phyloP scores from a whole-genome alignment of 2,329 filamentous ascomycete species.

The Aspergillus calidoustus region DNA sequence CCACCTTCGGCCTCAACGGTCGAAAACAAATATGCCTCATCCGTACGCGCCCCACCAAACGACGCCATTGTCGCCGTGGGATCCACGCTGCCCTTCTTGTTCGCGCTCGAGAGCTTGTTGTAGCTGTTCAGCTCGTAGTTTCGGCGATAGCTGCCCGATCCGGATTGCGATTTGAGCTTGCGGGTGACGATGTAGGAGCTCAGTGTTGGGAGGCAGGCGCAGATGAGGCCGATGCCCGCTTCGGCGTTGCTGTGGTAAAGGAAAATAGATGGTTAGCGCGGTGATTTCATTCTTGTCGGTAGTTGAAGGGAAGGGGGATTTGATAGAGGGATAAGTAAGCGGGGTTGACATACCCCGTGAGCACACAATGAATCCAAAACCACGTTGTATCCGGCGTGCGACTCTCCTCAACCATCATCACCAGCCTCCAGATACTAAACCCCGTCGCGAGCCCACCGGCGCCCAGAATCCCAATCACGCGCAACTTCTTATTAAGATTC shows the following conservation, averaged over 20 bases:
- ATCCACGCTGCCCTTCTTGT: neutral
- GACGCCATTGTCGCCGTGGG: neutral
- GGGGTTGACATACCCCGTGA: slow-evolving; percentile 29
- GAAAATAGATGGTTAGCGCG: neutral
- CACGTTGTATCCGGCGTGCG: slow-evolving; percentile 29
- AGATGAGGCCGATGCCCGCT: slow-evolving; percentile 30
- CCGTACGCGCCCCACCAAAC: neutral
- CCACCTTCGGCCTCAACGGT: neutral
- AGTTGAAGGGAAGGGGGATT: neutral
- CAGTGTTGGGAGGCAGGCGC: slow-evolving; percentile 27
- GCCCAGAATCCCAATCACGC: slow-evolving; percentile 31
- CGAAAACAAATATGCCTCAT: neutral
- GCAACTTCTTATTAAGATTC: slow-evolving; percentile 27
- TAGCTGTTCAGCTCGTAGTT: neutral
- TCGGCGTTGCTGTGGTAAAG: slow-evolving; percentile 26
- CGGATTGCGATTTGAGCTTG: neutral
- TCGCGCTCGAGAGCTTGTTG: neutral
- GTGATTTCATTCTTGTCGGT: too few species aligned
- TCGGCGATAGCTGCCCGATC: neutral
- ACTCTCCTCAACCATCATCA: slow-evolving; percentile 29
- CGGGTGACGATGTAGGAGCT: neutral
- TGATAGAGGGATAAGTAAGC: neutral
- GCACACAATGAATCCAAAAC: slow-evolving; percentile 30
- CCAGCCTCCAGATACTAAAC: slow-evolving; percentile 32
- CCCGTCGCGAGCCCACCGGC: slow-evolving; percentile 34